phyloP scores from a whole-genome alignment of 148 eudicot species.

The Euryodendron excelsum region DNA sequence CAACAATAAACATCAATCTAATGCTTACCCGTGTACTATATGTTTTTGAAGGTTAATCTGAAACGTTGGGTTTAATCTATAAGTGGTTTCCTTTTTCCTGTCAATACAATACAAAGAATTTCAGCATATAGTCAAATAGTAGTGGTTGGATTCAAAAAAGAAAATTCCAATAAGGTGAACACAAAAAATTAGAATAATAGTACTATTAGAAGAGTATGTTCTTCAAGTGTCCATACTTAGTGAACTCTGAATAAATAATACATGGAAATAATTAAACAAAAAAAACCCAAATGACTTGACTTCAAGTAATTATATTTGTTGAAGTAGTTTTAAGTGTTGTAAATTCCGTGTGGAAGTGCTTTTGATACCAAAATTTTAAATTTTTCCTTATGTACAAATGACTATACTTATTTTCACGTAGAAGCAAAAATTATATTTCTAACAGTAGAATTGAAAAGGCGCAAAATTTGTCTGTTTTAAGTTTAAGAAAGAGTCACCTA shows the following conservation, averaged over 20 bases:
- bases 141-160: not conserved
- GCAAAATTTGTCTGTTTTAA: no score
- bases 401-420: not conserved
- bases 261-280: not conserved
- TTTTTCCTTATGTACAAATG: not conserved
- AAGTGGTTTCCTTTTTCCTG: constrained; percentile 84
- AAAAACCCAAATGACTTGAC: not conserved
- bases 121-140: constrained; percentile 9
- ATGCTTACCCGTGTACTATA: constrained; percentile 70
- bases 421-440: not conserved
- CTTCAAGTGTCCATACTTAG: not conserved
- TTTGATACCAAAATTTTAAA: not conserved
- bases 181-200: not conserved
- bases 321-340: not conserved
- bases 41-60: constrained; percentile 83
- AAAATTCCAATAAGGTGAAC: not conserved
- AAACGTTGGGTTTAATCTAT: constrained; percentile 62
- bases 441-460: not conserved
- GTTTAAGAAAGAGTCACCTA: no score
- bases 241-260: not conserved
- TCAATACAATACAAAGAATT: constrained; percentile 17
- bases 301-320: not conserved
- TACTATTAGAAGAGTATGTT: not conserved
- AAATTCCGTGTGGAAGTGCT: not conserved
- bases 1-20: constrained; percentile 7